Evolutionary conservation across 78 protist species (phyloP), one percentile per base, ranked within the genome.

Genomic region (Dictyostelium intermedium): DNA sequence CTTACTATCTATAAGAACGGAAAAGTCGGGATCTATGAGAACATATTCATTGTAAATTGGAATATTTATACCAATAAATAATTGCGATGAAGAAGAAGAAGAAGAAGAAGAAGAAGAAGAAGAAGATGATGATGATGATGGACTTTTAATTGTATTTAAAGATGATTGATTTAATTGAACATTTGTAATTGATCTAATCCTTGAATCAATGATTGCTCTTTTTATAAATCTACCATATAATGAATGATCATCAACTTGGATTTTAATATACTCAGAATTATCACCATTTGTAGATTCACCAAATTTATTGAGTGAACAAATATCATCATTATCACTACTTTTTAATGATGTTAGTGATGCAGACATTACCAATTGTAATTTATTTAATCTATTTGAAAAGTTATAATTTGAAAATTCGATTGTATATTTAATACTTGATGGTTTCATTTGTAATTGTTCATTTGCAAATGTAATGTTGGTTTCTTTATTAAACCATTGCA

Each of bases 1-100:
- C 25, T 27, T 66, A 27, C 34, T n/a, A 25, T 66, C 76, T 8
- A 66, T 66, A 25, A 66, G 34, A 25, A 66, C 35, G 10, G 81
- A 74, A 70, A 84, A 84, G 50, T 84, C 91, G 1, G 91, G 91
- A 74, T 85, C 91, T 14, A 85, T 45, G 0, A 53, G 2, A 39
- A 69, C 25, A n/a, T 50, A 53, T 1, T 70, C 23, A 23, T 32
- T 27, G 35, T 85, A 85, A n/a, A 43, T 11, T 41, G 83, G 69
- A 35, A 85, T 47, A 35, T 85, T 37, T 4, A 85, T 85, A 53
- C 78, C 91, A 50, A 85, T 50, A 50, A 7, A 30, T 35, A 23
- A 3, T 85, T 73, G 30, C 2, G 30, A 66, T 1, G 11, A 34
- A 14, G 23, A 37, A 1, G n/a, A n/a, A n/a, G n/a, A n/a, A n/a